Base-by-base conservation (phyloP, 2,329 filamentous ascomycete genomes). In the Madurella mycetomatis region DNA sequence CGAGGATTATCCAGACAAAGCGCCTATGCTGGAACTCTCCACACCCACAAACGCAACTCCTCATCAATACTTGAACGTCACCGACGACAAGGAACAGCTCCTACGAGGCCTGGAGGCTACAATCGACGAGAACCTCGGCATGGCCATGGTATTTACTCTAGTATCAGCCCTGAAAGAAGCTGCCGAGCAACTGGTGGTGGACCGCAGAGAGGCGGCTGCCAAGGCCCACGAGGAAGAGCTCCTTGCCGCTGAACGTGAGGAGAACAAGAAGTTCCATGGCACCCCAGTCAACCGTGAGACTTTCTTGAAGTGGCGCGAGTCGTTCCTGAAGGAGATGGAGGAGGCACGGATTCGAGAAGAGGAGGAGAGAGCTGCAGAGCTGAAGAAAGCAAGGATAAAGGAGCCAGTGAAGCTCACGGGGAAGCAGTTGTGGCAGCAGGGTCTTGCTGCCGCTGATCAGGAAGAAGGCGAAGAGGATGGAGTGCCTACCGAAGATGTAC, bases 191-290 rank as follows among this genome's bases (percentile, higher is more conserved):
- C 80, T 99, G 55, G 84, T 97, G 62, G 73, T 79, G 15, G 84
- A 90, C 59, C 85, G 94, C 44, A 83, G 85, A 65, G 82, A 83
- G 54, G 87, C 78, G 9, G 81, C 77, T 1, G 80, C 79, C 8
- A 80, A 83, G 65, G 78, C 66, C 42, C 73, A 76, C 2, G 83
- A 87, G 61, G 82, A 85, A 66, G 73, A 65, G 13, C 54, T 74
- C 13, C 69, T 78, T 7, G 82, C 76, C 11, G 82, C 81, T 1
- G 94, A 99, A 73, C 85, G 88, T 58, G 91, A 94, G 70, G 94
- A 99, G 76, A 99, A 99, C 70, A 84, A 87, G 65, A 97, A 96
- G 73, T 99, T 99, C 71, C 88, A 95, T 69, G 94, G 94, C 54
- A 90, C 90, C 37, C 79, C 84, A 32, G 94, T 99, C 17, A 97